Evolutionary conservation across 495 filamentous ascomycete genomes (phyloP).

Genomic region (Chaetomium cochliodes): DNA sequence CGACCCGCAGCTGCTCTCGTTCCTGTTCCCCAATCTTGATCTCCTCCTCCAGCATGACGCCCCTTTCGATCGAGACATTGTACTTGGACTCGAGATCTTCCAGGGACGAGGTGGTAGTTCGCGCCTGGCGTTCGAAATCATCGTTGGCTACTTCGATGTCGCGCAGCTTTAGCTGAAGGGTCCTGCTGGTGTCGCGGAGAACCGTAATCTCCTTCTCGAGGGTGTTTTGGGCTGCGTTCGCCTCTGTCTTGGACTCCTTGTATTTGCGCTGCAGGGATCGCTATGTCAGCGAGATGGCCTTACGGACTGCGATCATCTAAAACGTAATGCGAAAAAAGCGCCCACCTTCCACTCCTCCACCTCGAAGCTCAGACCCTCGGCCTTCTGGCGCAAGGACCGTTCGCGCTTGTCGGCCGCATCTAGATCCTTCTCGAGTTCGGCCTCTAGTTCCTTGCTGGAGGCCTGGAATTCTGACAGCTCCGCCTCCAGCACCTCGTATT

Average conservation of each 20-base stretch:
- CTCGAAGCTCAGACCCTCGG: conserved; percentile 78
- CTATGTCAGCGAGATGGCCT: conserved; percentile 22
- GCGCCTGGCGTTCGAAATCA: conserved; percentile 93
- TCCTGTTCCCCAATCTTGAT: conserved; percentile 87
- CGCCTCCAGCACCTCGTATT: conserved; percentile 88
- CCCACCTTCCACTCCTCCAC: conserved; percentile 98
- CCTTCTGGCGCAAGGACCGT: conserved; percentile 77
- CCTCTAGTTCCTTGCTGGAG: conserved; percentile 89
- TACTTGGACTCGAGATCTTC: conserved; percentile 98
- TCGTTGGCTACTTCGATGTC: conserved; percentile 98
- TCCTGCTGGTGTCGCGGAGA: conserved; percentile 78
- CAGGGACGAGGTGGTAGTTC: conserved; percentile 88
- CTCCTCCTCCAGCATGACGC: conserved; percentile 92
- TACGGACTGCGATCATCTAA: not conserved
- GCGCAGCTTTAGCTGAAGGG: conserved; percentile 75
- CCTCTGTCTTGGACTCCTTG: conserved; percentile 89
- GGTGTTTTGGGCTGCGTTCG: conserved; percentile 73
- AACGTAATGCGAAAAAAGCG: not conserved
- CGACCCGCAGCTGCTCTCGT: conserved; percentile 80
- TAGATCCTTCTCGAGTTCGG: conserved; percentile 93
- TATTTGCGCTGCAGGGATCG: conserved; percentile 78
- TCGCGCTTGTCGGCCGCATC: conserved; percentile 94
- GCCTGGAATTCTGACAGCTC: conserved; percentile 93
- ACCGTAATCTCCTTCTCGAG: conserved; percentile 96
- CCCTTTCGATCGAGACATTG: conserved; percentile 87